A percentile compares a stretch with the other conserved stretches of the same genome.
These are phyloP conservation scores for Cryptococcus sp. DNA, from an alignment of 1,284 basidiomycete species.

Conservation along the genomic window DNA sequence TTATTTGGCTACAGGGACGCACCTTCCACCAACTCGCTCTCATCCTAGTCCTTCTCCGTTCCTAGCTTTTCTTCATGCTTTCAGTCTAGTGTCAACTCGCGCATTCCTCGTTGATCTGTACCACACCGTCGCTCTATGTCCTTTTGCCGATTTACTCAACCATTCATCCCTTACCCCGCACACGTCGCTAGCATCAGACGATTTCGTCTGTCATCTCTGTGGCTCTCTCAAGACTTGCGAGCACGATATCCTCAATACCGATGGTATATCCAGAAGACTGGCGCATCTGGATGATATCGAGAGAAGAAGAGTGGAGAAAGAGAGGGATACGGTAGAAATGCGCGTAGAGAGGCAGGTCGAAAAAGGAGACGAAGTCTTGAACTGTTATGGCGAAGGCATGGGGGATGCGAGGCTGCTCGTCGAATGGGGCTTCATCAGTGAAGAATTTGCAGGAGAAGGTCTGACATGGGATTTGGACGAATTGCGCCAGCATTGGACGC, in stretches of 20 bases:
- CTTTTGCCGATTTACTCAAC: conserved; percentile 89
- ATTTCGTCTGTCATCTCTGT: conserved; percentile 76
- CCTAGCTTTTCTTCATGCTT: conserved; percentile 66
- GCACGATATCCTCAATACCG: conserved; percentile 58
- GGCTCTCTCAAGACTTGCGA: conserved; percentile 71
- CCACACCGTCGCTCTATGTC: conserved; percentile 82
- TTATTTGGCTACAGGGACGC: conserved; percentile 25
- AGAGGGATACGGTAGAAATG: conserved; percentile 47
- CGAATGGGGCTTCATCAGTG: conserved; percentile 67
- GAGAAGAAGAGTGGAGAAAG: conserved; percentile 9
- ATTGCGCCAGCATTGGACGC: conserved; percentile 9
- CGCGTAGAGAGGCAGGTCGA: conserved; percentile 32
- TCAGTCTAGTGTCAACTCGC: conserved; percentile 77
- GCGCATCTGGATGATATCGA: conserved; percentile 27
- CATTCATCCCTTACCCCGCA: conserved; percentile 55
- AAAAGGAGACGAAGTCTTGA: conserved; percentile 69
- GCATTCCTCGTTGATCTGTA: conserved; percentile 85
- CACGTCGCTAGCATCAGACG: conserved; percentile 64
- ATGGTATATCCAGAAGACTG: conserved; percentile 24
- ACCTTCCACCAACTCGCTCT: conserved; percentile 29
- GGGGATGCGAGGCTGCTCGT: conserved; percentile 68
- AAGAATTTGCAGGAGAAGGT: conserved; percentile 35
- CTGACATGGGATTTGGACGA: conserved; percentile 32
- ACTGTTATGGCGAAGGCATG: conserved; percentile 76
- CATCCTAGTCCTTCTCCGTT: conserved; percentile 49